Evolutionary conservation across 179 eudicot species (phyloP), one percentile per base, ranked within the genome.

Genomic region (Silene vulgaris): DNA sequence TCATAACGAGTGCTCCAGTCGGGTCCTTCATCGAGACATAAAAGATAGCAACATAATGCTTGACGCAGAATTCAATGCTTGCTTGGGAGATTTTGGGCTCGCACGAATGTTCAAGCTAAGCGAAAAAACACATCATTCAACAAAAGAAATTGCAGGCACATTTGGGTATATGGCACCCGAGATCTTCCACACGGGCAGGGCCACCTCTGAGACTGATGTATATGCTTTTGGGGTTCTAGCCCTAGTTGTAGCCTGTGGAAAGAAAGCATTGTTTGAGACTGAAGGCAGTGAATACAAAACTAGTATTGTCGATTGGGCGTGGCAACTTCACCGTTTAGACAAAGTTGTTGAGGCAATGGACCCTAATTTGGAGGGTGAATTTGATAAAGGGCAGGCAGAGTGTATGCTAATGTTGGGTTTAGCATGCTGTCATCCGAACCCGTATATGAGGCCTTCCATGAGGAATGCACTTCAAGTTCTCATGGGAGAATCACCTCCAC

Each of bases 1-100:
- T 17, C 86, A 83, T 57, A 78, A 80, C 3, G 86, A 78, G 73
- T 83, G 84, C 37, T 66, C 79, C 0, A 79, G 60, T 37, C 69
- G 86, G 66, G 84, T 84, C 11, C 74, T 81, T 0, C 86, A 84
- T 62, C 50, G 84, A 20, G 82, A 81, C 78, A 74, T 78, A 9
- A 84, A 81, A 62, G 67, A 82, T 14, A 84, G 80, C 84, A 84
- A 84, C 65, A 71, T 84, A 69, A 78, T 84, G 84, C 37, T 84
- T 40, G 84, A 84, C 28, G 56, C 78, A 0, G 76, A 76, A 1
- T 81, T 73, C 50, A 81, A 84, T 71, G 80, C 82, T 37, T 60
- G 77, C 1, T 73, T 84, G 29, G 87, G 87, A 0, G 87, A 84
- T 30, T 84, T 84, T 54, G 85, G 87, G 23, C 67, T 84, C 9